A percentile compares a stretch with the other conserved stretches of the same genome.
Evolutionary conservation across 2,329 filamentous ascomycete genomes (phyloP).

Genomic region (Aureobasidium lini): DNA sequence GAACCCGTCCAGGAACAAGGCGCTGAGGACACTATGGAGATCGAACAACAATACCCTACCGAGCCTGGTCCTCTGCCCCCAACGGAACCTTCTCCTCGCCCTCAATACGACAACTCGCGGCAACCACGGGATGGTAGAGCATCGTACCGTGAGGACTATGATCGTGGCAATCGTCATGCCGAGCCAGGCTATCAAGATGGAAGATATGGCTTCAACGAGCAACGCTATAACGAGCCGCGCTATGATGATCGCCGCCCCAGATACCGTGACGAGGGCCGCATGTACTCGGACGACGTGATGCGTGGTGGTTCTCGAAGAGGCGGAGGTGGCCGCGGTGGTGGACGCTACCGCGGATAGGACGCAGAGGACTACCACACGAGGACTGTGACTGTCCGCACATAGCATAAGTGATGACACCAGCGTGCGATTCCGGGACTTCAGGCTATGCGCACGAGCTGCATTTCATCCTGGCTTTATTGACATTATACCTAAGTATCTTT

Average conservation of each 20-base stretch:
- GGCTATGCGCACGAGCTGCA: not conserved
- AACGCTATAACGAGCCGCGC: constrained; percentile 17
- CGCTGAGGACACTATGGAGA: constrained; percentile 36
- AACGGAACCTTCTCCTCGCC: constrained; percentile 19
- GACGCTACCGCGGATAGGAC: constrained; percentile 21
- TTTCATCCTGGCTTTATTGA: not conserved
- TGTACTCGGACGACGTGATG: constrained; percentile 24
- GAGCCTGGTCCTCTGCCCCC: constrained; percentile 21
- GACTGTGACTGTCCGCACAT: not conserved
- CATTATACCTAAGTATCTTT: not conserved
- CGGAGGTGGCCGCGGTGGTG: constrained; percentile 20
- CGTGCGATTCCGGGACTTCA: not conserved
- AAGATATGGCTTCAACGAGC: constrained; percentile 34
- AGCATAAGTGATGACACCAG: not conserved
- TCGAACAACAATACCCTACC: constrained; percentile 29
- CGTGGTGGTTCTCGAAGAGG: constrained; percentile 13
- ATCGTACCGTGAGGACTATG: constrained; percentile 20
- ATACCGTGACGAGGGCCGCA: constrained; percentile 23
- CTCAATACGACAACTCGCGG: constrained; percentile 17
- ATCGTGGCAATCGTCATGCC: constrained; percentile 21
- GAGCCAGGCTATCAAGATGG: constrained; percentile 35
- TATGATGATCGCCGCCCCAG: constrained; percentile 17
- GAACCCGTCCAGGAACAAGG: constrained; percentile 1
- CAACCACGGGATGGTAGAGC: constrained; percentile 19
- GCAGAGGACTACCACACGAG: not conserved